phyloP scores from a whole-genome alignment of 257 asterid genomes.

The Ophiorrhiza pumila region DNA sequence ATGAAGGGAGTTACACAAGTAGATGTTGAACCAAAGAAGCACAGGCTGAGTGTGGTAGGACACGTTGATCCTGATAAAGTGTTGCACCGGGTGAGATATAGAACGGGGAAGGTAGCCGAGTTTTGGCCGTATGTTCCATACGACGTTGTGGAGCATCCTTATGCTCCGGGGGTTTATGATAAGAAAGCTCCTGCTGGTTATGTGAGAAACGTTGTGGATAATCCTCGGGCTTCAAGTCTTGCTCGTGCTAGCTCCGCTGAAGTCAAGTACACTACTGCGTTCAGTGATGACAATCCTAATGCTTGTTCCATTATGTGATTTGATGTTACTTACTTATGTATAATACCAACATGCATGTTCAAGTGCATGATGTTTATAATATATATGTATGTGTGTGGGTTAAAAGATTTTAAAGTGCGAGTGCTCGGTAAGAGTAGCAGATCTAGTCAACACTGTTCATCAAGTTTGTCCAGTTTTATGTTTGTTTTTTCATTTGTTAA shows the following conservation, averaged over 20 bases:
- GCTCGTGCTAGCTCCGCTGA: constrained; percentile 43
- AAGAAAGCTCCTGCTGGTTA: constrained; percentile 40
- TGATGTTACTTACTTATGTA: no score
- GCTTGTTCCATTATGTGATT: constrained; percentile 38
- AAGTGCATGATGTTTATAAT: not conserved
- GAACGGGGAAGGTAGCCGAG: constrained; percentile 36
- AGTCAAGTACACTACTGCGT: constrained; percentile 37
- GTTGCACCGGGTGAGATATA: constrained; percentile 29
- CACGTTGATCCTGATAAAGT: constrained; percentile 41
- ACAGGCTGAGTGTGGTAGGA: constrained; percentile 33
- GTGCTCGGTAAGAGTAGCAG: no score
- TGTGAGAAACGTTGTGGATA: constrained; percentile 27
- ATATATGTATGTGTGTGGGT: no score
- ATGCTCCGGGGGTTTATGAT: constrained; percentile 41
- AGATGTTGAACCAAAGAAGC: constrained; percentile 39
- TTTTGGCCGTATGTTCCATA: constrained; percentile 46
- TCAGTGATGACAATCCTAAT: constrained; percentile 39
- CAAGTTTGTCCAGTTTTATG: no score
- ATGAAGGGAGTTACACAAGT: constrained; percentile 37
- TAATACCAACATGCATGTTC: not conserved
- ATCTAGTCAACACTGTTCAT: no score
- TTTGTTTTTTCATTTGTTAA: no score
- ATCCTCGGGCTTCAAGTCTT: constrained; percentile 24
- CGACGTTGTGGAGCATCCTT: constrained; percentile 43
- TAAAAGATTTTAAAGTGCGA: no score